Percentiles rank a stretch among this genome's conserved stretches.
phyloP scores from a whole-genome alignment of 495 filamentous ascomycete genomes.

The Aspergillus affinis region DNA sequence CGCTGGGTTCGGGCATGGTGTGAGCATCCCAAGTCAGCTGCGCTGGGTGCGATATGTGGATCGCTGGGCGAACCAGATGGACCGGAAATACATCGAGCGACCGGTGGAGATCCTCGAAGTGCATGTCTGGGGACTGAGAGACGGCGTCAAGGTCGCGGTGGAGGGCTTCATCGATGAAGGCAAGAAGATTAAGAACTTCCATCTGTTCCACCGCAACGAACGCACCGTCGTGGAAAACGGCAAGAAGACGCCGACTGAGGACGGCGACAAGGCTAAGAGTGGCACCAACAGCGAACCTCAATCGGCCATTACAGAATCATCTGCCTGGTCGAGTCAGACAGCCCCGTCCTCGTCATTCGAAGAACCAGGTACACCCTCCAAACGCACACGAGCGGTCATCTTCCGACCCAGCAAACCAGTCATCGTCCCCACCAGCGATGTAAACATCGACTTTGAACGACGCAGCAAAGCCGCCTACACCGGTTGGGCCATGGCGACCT shows the following conservation, averaged over 20 bases:
- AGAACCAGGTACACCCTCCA: slow-evolving; percentile 13
- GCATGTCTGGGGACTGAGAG: slow-evolving; percentile 83
- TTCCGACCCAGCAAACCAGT: slow-evolving; percentile 69
- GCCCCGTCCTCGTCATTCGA: slow-evolving; percentile 8
- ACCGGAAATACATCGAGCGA: slow-evolving; percentile 80
- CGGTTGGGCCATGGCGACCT: slow-evolving; percentile 84
- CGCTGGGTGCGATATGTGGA: slow-evolving; percentile 90
- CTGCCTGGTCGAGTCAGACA: background rate
- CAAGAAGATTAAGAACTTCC: slow-evolving; percentile 78
- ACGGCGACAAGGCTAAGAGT: slow-evolving; percentile 8
- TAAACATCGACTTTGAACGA: slow-evolving; percentile 87
- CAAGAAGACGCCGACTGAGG: slow-evolving; percentile 11
- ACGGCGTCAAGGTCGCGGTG: slow-evolving; percentile 84
- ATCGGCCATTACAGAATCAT: slow-evolving; percentile 11
- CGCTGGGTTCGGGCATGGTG: slow-evolving; percentile 79
- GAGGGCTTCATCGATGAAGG: slow-evolving; percentile 87
- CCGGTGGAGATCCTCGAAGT: slow-evolving; percentile 83
- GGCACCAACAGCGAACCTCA: slow-evolving; percentile 8
- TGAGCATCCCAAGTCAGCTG: slow-evolving; percentile 91
- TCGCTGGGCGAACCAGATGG: slow-evolving; percentile 68
- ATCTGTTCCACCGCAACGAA: slow-evolving; percentile 75
- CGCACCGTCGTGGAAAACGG: slow-evolving; percentile 64
- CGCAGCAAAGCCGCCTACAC: slow-evolving; percentile 71
- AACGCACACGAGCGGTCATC: slow-evolving; percentile 56
- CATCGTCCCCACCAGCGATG: slow-evolving; percentile 72